These are phyloP conservation scores for Wakefieldia striispora DNA, from an alignment of 768 basidiomycete species.

Conservation along the genomic window DNA sequence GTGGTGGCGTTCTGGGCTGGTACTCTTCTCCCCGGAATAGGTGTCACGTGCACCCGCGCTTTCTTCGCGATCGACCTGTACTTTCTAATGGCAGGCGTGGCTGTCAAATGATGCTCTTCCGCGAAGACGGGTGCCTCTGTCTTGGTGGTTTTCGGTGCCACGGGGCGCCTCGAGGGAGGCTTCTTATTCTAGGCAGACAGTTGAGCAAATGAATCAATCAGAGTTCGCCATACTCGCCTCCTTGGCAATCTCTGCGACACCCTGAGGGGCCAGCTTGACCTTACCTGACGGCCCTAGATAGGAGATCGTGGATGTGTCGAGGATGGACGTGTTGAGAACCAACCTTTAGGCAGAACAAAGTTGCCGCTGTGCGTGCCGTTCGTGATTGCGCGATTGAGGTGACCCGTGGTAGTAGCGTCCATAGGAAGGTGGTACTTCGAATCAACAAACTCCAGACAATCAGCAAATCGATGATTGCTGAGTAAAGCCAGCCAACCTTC, in stretches of 20 bases:
- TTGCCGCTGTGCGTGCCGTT: constrained; percentile 49
- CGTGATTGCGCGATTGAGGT: constrained; percentile 55
- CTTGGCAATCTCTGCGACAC: constrained; percentile 4
- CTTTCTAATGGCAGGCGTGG: constrained; percentile 9
- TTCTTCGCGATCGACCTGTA: constrained; percentile 29
- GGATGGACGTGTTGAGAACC: background rate
- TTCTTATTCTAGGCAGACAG: constrained; percentile 12
- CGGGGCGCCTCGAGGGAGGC: background rate
- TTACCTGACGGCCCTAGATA: constrained; percentile 27
- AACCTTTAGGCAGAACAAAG: constrained; percentile 59
- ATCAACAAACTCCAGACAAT: constrained; percentile 45
- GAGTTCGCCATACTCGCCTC: constrained; percentile 7
- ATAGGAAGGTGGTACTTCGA: constrained; percentile 53
- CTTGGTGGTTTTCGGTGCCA: background rate
- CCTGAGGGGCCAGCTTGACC: constrained; percentile 23
- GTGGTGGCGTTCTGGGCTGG: constrained; percentile 4
- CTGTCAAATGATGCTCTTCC: constrained; percentile 2
- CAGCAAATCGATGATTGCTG: background rate
- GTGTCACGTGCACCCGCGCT: constrained; percentile 6
- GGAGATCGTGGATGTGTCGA: background rate
- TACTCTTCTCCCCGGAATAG: constrained; percentile 7
- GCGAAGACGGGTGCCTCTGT: background rate
- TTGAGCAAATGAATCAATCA: background rate
- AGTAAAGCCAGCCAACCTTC: constrained; percentile 48
- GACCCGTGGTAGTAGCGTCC: constrained; percentile 40